Conservation (phyloP, 805 yeast genomes). For the Hyphopichia homilentoma region DNA sequence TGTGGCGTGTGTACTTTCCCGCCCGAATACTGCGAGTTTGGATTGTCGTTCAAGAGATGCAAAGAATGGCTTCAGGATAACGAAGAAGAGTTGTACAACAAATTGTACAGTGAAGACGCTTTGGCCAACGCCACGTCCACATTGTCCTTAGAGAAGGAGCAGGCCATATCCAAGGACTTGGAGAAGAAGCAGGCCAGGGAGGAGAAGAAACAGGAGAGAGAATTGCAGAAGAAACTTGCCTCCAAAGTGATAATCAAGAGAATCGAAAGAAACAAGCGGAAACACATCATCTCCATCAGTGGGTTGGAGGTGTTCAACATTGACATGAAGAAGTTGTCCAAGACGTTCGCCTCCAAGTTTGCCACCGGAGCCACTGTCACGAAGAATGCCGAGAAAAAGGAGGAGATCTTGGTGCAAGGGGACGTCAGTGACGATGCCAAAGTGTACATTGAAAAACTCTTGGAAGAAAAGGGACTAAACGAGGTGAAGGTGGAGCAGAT, state of each 20-base stretch:
- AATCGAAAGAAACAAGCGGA: conserved; percentile 86
- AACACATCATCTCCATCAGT: conserved; percentile 78
- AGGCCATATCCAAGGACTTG: conserved; percentile 74
- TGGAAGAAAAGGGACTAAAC: conserved; percentile 77
- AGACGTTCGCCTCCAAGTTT: conserved; percentile 88
- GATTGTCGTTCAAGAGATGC: conserved; percentile 76
- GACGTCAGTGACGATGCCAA: conserved; percentile 92
- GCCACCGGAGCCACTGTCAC: conserved; percentile 95
- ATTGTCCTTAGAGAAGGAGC: conserved; percentile 72
- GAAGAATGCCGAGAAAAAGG: conserved; percentile 86
- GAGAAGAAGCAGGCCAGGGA: conserved; percentile 84
- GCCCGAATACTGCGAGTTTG: conserved; percentile 92
- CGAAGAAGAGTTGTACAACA: conserved; percentile 52
- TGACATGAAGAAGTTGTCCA: conserved; percentile 86
- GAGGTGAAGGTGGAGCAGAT: conserved; percentile 87
- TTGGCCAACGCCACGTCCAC: conserved; percentile 56
- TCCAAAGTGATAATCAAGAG: conserved; percentile 80
- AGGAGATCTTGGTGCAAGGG: conserved; percentile 90
- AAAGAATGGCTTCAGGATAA: conserved; percentile 72
- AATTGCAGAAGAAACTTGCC: conserved; percentile 70
- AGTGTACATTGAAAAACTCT: conserved; percentile 61
- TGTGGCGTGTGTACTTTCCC: conserved; percentile 82
- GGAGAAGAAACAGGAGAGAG: conserved; percentile 81
- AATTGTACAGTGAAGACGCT: conserved; percentile 60
- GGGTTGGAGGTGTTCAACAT: conserved; percentile 87